Base-by-base conservation (phyloP, 257 asterid genomes). In the Fraxinus americana region DNA sequence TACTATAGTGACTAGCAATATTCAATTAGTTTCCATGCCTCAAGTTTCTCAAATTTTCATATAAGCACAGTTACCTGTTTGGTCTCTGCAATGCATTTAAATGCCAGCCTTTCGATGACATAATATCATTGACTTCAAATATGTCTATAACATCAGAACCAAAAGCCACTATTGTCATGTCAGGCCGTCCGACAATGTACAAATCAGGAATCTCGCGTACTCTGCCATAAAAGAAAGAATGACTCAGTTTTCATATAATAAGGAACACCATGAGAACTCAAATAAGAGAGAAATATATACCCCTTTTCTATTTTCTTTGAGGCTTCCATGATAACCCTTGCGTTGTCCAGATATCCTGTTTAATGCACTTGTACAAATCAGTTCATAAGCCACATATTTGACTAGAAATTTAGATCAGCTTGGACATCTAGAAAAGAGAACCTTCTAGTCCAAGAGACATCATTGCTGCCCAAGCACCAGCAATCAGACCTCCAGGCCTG, bases 401-500 rank as follows among this genome's bases (percentile, higher is more conserved):
- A 71, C 23, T 73, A 61, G 34, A 67, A 76, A 78, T 72, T 67
- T 30, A 41, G 38, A 72, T 68, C 9, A 74, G 35, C 23, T 52
- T 17, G 61, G 61, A 50, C 17, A 57, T 67, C 17, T 59, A 43
- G 59, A 69, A 57, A 75, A 57, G 68, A n/a, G 72, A 63, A 90
- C 99, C 99, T 93, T 96, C 97, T 35, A 88, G 80, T 75, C 99
- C 99, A 23, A 96, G 85, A 76, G 97, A 90, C 89, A 96, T 91
- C 98, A 96, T 92, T 65, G 99, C 97, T 5, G 98, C 98, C 99
- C 99, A 96, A 78, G 98, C 99, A 43, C 99, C 99, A 34, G 98
- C 98, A 82, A 96, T 85, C 74, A 96, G 87, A 82, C 95, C 90
- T 43, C 99, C 99, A 75, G 99, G 94, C 85, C 97, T 89, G 90